phyloP scores from a whole-genome alignment of 495 filamentous ascomycete species.

The Hyaloscypha bicolor region DNA sequence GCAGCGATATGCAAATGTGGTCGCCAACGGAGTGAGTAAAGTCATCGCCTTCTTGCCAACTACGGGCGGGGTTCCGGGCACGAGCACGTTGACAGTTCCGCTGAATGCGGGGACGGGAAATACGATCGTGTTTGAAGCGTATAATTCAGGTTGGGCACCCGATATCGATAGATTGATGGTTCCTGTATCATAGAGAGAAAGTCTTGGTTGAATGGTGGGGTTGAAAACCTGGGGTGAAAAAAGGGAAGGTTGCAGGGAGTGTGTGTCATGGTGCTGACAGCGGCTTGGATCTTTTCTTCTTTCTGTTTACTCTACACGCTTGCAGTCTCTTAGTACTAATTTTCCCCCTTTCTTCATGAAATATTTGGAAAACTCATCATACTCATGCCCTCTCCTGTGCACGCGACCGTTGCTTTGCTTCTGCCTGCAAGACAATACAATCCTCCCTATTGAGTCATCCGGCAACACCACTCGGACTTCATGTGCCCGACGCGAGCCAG shows the following conservation, averaged over 20 bases:
- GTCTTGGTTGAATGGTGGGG: neutral
- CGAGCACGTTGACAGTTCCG: constrained; percentile 41
- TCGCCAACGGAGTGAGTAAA: constrained; percentile 54
- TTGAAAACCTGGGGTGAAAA: neutral
- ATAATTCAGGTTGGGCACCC: constrained; percentile 50
- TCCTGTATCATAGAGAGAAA: constrained; percentile 41
- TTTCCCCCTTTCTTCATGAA: neutral
- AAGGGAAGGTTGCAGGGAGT: too few species aligned
- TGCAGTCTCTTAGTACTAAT: too few species aligned
- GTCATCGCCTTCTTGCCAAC: constrained; percentile 54
- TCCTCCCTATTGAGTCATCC: constrained; percentile 15
- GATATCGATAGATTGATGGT: constrained; percentile 61
- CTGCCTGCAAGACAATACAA: constrained; percentile 21
- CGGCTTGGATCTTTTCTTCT: too few species aligned
- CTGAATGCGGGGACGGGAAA: constrained; percentile 42
- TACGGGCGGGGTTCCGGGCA: constrained; percentile 36
- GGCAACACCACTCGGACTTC: constrained; percentile 24
- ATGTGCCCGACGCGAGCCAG: constrained; percentile 12
- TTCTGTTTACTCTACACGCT: too few species aligned
- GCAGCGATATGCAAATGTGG: constrained; percentile 54
- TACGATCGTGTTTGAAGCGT: constrained; percentile 50
- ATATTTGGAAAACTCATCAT: neutral
- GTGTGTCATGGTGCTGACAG: too few species aligned
- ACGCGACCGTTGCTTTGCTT: neutral
- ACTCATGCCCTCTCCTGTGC: neutral